Base-by-base conservation (phyloP, 2,329 filamentous ascomycete species). In the Fusarium mexicanum region DNA sequence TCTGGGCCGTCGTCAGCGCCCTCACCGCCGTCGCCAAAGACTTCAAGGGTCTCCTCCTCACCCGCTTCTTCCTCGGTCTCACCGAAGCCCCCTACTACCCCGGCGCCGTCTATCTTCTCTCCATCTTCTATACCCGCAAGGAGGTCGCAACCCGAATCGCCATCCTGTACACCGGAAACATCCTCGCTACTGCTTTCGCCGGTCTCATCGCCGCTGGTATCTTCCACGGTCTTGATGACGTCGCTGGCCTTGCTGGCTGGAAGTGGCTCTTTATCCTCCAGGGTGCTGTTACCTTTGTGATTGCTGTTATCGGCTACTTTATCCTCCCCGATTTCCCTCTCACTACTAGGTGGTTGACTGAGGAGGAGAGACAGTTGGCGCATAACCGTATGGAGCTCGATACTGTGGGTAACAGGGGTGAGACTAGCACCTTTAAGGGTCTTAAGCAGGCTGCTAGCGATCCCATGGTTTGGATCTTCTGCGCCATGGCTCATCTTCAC, bases 201-300 rank as follows among this genome's bases (percentile, higher is more conserved):
- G 85, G 85, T 18, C 81, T 87, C 16, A 84, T 88, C 44, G 85
- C 84, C 1, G 82, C 85, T 2, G 85, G 81, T 10, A 83, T 85
- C 24, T 86, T 86, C 60, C 78, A 75, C 24, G 76, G 76, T 2
- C 73, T 82, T 38, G 79, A 80, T 16, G 78, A 77, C 3, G 65
- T 75, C 8, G 72, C 62, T 18, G 76, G 78, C 1, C 43, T 82
- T 5, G 65, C 72, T 6, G 80, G 80, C 5, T 82, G 81, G 81
- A 79, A 78, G 53, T 82, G 81, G 78, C 84, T 93, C 0, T 93
- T 93, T 79, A 91, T 93, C 55, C 88, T 93, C 12, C 91, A 93
- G 79, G 91, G 91, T 20, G 83, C 85, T 3, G 85, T 81, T 17
- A 80, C 79, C 3, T 77, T 80, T 14, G 67, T 78, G 18, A 72